Conservation (phyloP, 2,329 filamentous ascomycete species). For the Aspergillus pseudotamarii region DNA sequence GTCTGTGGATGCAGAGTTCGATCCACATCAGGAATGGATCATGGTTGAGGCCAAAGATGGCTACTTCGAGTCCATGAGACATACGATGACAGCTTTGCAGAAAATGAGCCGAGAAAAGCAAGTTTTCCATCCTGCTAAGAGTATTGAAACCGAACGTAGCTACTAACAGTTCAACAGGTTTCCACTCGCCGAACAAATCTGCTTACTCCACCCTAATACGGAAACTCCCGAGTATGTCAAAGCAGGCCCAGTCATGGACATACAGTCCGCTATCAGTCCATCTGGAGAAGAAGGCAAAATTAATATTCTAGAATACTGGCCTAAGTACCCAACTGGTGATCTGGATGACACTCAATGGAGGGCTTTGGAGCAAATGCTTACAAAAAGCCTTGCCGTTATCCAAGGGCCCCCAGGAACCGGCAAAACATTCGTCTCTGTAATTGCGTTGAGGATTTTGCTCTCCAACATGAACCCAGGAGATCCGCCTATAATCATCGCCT, state of each 20-base stretch:
- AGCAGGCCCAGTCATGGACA: conserved; percentile 52
- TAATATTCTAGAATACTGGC: conserved; percentile 60
- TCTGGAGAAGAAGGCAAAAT: conserved; percentile 47
- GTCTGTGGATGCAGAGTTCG: conserved; percentile 63
- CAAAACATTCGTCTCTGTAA: conserved; percentile 81
- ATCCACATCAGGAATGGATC: conserved; percentile 69
- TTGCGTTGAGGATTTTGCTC: conserved; percentile 68
- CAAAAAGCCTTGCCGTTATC: conserved; percentile 71
- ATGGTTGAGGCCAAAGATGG: conserved; percentile 77
- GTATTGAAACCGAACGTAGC: neutral
- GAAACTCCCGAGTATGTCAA: conserved; percentile 57
- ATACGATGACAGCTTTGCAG: conserved; percentile 75
- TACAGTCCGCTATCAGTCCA: conserved; percentile 48
- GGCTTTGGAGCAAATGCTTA: conserved; percentile 71
- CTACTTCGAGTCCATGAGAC: conserved; percentile 76
- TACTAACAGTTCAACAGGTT: conserved; percentile 37
- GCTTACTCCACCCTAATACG: conserved; percentile 42
- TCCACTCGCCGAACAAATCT: conserved; percentile 48
- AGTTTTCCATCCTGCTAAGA: conserved; percentile 5
- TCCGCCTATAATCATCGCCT: conserved; percentile 75
- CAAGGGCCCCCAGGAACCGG: conserved; percentile 81
- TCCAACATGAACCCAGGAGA: conserved; percentile 58
- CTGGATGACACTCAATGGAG: conserved; percentile 73
- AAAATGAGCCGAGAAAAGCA: conserved; percentile 58
- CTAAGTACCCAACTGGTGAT: conserved; percentile 41